Base-by-base conservation (phyloP, 1,139 yeast species). In the Suzukiozyma palmioleophila region DNA sequence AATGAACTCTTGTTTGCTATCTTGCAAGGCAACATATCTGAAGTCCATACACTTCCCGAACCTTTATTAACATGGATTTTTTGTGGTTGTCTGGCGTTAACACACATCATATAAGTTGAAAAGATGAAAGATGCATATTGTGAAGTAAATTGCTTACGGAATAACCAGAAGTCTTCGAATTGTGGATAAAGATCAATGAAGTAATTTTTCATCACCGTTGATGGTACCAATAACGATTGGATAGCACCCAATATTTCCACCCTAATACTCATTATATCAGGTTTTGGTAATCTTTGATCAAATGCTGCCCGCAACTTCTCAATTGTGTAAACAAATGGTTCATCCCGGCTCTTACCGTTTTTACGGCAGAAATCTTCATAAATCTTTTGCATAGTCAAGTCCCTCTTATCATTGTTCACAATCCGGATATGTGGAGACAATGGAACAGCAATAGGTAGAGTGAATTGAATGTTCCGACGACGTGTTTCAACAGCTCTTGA, bases 61-160 rank as follows among this genome's bases (percentile, higher is more conserved):
- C 79, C 79, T 54, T 77, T 75, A 53, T 89, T 83, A 41, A 94
- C 79, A 60, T 84, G 84, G 44, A 92, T 85, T 73, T 90, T 94
- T 59, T 87, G 95, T 2, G 98, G 98, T 50, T 88, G 92, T 56
- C 99, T 80, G 40, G 85, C 82, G 59, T 88, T 88, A 52, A 94
- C 89, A 64, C 96, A 84, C 87, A 94, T 81, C 88, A 92, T 82
- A 57, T 87, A 88, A 1, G 97, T 87, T 72, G 90, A 83, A 62
- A 92, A 92, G 30, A 90, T 81, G 52, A 92, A 85, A 1, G 96
- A 83, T n/a, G 97, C 96, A 63, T 92, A 94, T 62, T 90, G 96
- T 14, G 96, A 84, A 9, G 96, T 80, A 54, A 94, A 94, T 56
- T 89, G 96, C 54, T 90, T 90, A 47, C 97, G 78, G 82, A 94